Evolutionary conservation across 2,329 filamentous ascomycete genomes (phyloP), one percentile per base, ranked within the genome.

Genomic region (Botrytis deweyae): DNA sequence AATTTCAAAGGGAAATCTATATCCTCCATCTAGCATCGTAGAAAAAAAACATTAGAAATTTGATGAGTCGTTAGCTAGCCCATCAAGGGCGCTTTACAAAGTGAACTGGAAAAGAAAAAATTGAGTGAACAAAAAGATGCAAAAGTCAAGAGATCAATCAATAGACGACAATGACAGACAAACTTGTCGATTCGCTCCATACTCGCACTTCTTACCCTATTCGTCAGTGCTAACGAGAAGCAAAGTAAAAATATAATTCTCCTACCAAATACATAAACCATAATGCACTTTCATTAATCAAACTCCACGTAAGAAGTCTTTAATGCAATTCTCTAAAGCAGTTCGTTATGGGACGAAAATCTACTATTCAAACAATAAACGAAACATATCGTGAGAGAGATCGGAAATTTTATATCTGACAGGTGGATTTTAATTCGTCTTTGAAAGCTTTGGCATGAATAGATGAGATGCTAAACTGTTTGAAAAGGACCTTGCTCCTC

Each of bases 401-500:
- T 66, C 63, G 36, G 44, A 36, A 18, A 9, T 49, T 38, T n/a
- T 22, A 7, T 33, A n/a, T 8, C 22, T 66, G 44, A 49, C 42
- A 66, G 44, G 44, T 49, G 25, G 1, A 49, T 49, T 36, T 36
- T 16, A 49, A 58, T 49, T 66, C 63, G 63, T 36, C 63, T 66
- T 38, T 25, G 44, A 33, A 16, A n/a, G 25, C 33, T 49, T 49
- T 66, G 29, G 63, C 63, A 66, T 66, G 29, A 65, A 63, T 33
- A 52, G 7, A 46, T 52, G 29, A 40, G 46, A 52, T 42, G 61
- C 42, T 38, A 25, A 62, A 70, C 42, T 49, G 70, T 72, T 67
- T 67, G 70, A 72, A 59, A 22, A 72, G 46, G 38, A 59, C n/a
- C 70, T 72, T 67, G 62, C 20, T 46, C 62, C 38, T 72, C 46